A percentile compares a stretch with the other conserved stretches of the same genome.
Evolutionary conservation across 768 basidiomycete genomes (phyloP).

Genomic region (Nidularia sp.): DNA sequence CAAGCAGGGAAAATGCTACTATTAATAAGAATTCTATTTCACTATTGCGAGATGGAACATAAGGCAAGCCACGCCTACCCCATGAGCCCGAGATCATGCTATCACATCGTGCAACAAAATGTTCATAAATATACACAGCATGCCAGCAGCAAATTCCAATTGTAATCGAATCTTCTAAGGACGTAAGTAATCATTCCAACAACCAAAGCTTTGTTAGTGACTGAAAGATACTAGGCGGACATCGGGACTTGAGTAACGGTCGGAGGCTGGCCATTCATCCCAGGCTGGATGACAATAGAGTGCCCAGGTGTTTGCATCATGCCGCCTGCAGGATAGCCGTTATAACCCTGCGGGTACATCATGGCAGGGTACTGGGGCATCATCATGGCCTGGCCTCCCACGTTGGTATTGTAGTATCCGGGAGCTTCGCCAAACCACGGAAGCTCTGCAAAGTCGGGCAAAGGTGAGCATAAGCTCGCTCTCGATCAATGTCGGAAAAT

Average conservation of each 20-base stretch:
- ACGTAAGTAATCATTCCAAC: too few species aligned
- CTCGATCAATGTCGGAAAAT: not conserved
- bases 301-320: slow-evolving; percentile 41
- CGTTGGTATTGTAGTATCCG: slow-evolving; percentile 48
- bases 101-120: too few species aligned
- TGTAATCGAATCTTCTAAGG: too few species aligned
- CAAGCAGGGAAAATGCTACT: not conserved
- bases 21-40: too few species aligned
- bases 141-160: too few species aligned
- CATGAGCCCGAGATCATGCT: too few species aligned
- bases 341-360: slow-evolving; percentile 29
- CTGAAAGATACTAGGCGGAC: slow-evolving; percentile 9
- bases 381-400: slow-evolving; percentile 9
- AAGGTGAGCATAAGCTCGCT: not conserved
- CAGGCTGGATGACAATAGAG: slow-evolving; percentile 67
- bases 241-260: slow-evolving; percentile 60
- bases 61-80: too few species aligned
- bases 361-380: slow-evolving; percentile 18
- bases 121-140: too few species aligned
- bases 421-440: slow-evolving; percentile 77
- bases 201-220: too few species aligned
- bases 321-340: slow-evolving; percentile 16
- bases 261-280: slow-evolving; percentile 53
- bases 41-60: too few species aligned
- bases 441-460: slow-evolving; percentile 38